These are phyloP conservation scores for Thielaviopsis punctulata DNA, from an alignment of 2,329 filamentous ascomycete genomes.

Conservation along the genomic window DNA sequence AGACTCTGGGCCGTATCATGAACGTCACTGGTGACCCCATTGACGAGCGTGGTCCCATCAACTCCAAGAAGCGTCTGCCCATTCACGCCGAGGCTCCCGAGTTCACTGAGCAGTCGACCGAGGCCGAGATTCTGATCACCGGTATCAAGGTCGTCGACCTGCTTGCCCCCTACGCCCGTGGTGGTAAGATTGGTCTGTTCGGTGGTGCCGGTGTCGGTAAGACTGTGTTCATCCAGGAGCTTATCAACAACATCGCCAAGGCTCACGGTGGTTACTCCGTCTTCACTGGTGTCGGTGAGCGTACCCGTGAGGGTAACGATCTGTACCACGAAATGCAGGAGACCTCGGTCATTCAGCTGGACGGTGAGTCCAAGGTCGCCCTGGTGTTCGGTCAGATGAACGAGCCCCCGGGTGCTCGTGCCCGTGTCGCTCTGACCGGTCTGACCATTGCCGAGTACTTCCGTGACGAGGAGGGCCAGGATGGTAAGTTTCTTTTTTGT, in stretches of 20 bases:
- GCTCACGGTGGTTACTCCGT: slow-evolving; percentile 99
- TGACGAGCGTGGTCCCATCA: slow-evolving; percentile 97
- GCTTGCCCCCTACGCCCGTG: slow-evolving; percentile 96
- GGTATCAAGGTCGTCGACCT: slow-evolving; percentile 99
- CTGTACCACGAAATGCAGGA: slow-evolving; percentile 99
- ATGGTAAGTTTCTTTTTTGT: slow-evolving; percentile 38
- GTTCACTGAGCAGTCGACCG: slow-evolving; percentile 92
- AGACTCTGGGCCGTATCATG: slow-evolving; percentile 95
- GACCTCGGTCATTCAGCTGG: slow-evolving; percentile 97
- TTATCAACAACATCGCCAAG: slow-evolving; percentile 99
- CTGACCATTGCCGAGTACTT: slow-evolving; percentile 71
- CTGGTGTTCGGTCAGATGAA: slow-evolving; percentile 99
- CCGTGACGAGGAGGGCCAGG: slow-evolving; percentile 60
- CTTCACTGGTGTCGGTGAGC: slow-evolving; percentile 99
- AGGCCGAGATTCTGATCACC: slow-evolving; percentile 90
- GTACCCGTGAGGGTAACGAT: slow-evolving; percentile 99
- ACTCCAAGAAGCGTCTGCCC: slow-evolving; percentile 68
- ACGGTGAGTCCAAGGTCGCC: slow-evolving; percentile 98
- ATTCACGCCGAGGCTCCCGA: slow-evolving; percentile 89
- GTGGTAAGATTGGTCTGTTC: slow-evolving; percentile 99
- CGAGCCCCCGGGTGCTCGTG: slow-evolving; percentile 98
- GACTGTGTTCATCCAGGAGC: slow-evolving; percentile 99
- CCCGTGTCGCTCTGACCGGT: slow-evolving; percentile 97
- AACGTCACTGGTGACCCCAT: slow-evolving; percentile 99
- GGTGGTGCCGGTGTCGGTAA: slow-evolving; percentile 99